phyloP scores from a whole-genome alignment of 164 flowering plant species.

The Nelumbo lutea region DNA sequence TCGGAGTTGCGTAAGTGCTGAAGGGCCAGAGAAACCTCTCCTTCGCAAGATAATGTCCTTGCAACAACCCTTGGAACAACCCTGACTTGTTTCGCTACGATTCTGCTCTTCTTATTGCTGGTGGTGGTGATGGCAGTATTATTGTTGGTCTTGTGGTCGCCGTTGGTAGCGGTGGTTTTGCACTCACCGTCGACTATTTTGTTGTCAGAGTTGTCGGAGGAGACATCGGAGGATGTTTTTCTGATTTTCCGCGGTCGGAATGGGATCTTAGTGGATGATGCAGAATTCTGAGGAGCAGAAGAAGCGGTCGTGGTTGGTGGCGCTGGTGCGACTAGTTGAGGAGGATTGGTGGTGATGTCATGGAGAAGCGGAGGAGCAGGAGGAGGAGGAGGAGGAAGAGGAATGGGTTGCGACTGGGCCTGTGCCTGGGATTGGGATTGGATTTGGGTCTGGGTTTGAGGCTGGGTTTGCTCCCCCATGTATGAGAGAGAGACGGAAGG shows the following conservation, averaged over 20 bases:
- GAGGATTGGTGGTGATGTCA: neutral
- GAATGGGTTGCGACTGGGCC: slow-evolving; percentile 1
- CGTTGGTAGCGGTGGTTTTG: neutral
- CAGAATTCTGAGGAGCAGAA: slow-evolving; percentile 23
- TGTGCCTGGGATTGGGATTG: neutral
- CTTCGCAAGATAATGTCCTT: slow-evolving; percentile 47
- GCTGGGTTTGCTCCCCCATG: slow-evolving; percentile 23
- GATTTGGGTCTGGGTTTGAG: slow-evolving; percentile 6
- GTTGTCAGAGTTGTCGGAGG: neutral
- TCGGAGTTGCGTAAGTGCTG: slow-evolving; percentile 62
- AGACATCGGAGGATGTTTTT: slow-evolving; percentile 43
- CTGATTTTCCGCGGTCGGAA: slow-evolving; percentile 76
- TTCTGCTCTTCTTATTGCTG: slow-evolving; percentile 1
- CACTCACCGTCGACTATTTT: neutral
- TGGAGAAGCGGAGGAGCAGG: slow-evolving; percentile 3
- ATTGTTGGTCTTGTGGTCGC: neutral
- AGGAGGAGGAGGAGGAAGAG: slow-evolving; percentile 8
- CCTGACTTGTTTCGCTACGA: neutral
- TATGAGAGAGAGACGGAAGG: slow-evolving; percentile 4
- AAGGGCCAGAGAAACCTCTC: slow-evolving; percentile 60
- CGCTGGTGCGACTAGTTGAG: neutral
- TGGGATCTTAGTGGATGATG: slow-evolving; percentile 59
- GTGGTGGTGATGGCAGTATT: slow-evolving; percentile 2
- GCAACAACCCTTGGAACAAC: slow-evolving; percentile 27
- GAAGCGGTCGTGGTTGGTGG: slow-evolving; percentile 9